Percentiles rank a stretch among this genome's conserved stretches.
These are phyloP conservation scores for Iodosphaeria phyllophila DNA, from an alignment of 2,329 filamentous ascomycete genomes.

Conservation along the genomic window DNA sequence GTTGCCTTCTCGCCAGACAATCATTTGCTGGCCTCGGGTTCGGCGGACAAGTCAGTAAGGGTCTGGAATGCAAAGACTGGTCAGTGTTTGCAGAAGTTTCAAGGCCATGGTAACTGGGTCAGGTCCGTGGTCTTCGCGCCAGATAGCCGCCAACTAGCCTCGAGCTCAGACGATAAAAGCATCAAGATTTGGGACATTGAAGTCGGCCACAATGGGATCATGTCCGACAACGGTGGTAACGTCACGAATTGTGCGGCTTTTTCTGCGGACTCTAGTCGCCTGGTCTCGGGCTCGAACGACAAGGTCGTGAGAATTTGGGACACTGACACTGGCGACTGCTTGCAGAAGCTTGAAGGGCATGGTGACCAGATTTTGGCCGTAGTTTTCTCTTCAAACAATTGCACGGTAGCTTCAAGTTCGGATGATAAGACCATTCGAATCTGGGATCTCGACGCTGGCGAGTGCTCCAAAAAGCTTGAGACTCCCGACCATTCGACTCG, in stretches of 20 bases:
- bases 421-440: not conserved
- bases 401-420: not conserved
- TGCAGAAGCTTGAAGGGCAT: not conserved
- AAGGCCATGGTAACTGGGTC: not conserved
- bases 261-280: not conserved
- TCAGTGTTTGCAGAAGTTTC: too few species aligned
- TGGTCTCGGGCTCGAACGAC: slow-evolving; percentile 1
- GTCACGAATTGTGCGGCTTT: not conserved
- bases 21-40: not conserved
- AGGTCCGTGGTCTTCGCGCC: slow-evolving; percentile 1
- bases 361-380: not conserved
- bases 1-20: not conserved
- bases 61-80: too few species aligned
- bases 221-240: not conserved
- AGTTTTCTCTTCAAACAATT: not conserved
- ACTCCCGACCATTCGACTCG: not conserved
- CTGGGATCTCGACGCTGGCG: not conserved
- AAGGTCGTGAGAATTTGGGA: not conserved
- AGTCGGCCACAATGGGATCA: not conserved
- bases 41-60: not conserved
- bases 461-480: not conserved
- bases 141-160: slow-evolving; percentile 1
- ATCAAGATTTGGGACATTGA: not conserved
- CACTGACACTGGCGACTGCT: not conserved
- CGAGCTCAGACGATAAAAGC: not conserved